Conservation (phyloP, 1,139 yeast species). For the Taphrina flavorubra region DNA sequence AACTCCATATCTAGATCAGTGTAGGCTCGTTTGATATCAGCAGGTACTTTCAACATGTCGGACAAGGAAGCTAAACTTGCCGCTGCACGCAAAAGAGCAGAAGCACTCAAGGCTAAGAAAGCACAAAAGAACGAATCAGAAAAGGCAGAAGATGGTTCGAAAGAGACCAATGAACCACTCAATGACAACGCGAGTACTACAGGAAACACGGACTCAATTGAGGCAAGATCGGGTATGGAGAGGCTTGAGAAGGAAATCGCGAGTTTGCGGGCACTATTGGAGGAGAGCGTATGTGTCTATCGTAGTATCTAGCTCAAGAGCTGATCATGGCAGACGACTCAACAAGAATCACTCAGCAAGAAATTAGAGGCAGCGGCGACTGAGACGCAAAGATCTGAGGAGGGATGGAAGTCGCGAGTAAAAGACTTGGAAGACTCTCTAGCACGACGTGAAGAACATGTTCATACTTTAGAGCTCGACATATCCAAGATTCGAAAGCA, state of each 20-base stretch:
- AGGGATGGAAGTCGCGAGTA: not conserved
- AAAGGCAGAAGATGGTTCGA: slow-evolving; percentile 2
- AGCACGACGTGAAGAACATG: slow-evolving; percentile 23
- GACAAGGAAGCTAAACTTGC: slow-evolving; percentile 41
- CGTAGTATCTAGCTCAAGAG: not conserved
- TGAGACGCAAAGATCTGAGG: not conserved
- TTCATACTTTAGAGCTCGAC: slow-evolving; percentile 20
- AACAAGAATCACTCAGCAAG: slow-evolving; percentile 19
- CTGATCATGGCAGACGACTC: not conserved
- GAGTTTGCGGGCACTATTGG: not conserved
- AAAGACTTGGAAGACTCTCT: slow-evolving; percentile 14
- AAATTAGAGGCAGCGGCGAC: slow-evolving; percentile 4
- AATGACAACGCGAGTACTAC: not conserved
- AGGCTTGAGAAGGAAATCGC: slow-evolving; percentile 17
- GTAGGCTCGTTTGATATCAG: too few relatives aligned
- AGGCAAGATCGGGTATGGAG: not conserved
- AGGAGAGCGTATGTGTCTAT: slow-evolving; percentile 14
- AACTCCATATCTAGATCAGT: too few relatives aligned
- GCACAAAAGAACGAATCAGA: slow-evolving; percentile 17
- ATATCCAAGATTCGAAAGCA: slow-evolving; percentile 15
- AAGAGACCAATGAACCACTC: not conserved
- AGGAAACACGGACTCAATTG: not conserved
- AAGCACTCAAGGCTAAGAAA: slow-evolving; percentile 28
- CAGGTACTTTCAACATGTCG: not conserved
- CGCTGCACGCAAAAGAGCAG: slow-evolving; percentile 37